phyloP scores from a whole-genome alignment of 2,329 filamentous ascomycete genomes.

The Claviceps monticola region DNA sequence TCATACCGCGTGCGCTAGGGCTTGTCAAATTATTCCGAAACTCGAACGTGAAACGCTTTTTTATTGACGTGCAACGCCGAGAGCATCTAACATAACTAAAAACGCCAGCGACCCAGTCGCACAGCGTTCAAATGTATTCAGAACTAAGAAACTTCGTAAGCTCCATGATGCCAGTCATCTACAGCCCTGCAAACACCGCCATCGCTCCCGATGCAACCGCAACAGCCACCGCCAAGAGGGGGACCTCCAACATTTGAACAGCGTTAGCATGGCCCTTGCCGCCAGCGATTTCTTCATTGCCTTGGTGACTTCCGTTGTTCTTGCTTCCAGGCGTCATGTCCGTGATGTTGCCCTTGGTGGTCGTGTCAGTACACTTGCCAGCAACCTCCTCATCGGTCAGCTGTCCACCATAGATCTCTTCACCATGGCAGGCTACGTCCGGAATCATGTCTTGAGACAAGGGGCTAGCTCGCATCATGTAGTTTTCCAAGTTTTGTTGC shows the following conservation, averaged over 20 bases:
- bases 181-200: background rate
- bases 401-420: conserved; percentile 18
- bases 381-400: conserved; percentile 9
- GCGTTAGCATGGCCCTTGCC: background rate
- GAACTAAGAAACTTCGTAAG: background rate
- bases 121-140: background rate
- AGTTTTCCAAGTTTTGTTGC: conserved; percentile 18
- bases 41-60: too few species aligned
- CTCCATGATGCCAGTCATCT: background rate
- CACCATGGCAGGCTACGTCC: conserved; percentile 14
- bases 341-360: background rate
- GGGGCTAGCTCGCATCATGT: conserved; percentile 16
- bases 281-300: background rate
- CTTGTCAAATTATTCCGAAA: too few species aligned
- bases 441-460: conserved; percentile 16
- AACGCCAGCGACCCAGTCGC: too few species aligned
- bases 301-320: background rate
- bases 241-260: background rate
- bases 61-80: too few species aligned
- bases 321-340: background rate
- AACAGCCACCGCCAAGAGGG: background rate
- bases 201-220: background rate
- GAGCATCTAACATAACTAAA: too few species aligned
- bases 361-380: background rate
- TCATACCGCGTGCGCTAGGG: too few species aligned